phyloP scores from a whole-genome alignment of 2,329 filamentous ascomycete genomes.

The Trichoderma sp. region DNA sequence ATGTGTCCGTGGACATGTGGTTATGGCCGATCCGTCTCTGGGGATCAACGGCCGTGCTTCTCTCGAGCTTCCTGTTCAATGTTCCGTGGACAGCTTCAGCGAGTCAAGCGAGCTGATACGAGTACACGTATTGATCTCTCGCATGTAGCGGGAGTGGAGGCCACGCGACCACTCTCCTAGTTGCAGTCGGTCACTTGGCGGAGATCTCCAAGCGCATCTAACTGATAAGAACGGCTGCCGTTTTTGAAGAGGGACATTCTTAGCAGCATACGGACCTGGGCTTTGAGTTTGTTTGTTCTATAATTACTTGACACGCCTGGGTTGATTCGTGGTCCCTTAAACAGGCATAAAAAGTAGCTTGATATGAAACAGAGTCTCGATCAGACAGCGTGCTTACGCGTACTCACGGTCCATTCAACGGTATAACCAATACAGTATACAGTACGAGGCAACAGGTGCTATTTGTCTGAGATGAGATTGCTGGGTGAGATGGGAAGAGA shows the following conservation, averaged over 20 bases:
- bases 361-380: background rate
- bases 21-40: background rate
- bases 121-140: constrained; percentile 14
- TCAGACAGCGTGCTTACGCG: background rate
- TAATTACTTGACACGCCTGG: background rate
- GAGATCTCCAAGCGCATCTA: background rate
- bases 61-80: background rate
- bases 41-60: background rate
- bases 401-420: background rate
- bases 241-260: background rate
- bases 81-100: background rate
- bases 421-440: background rate
- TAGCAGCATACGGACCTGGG: background rate
- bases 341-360: constrained; percentile 9
- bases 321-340: background rate
- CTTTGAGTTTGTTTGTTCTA: background rate
- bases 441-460: background rate
- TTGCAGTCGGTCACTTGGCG: background rate
- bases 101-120: constrained; percentile 2
- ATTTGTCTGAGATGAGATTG: background rate
- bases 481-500: background rate
- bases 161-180: constrained; percentile 4
- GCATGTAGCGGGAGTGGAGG: background rate
- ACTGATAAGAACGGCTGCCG: background rate
- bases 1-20: constrained; percentile 9